A percentile compares a stretch with the other conserved stretches of the same genome.
Evolutionary conservation across 371 early-diverging fungal genomes (phyloP).

Genomic region (Mortierella sp.): DNA sequence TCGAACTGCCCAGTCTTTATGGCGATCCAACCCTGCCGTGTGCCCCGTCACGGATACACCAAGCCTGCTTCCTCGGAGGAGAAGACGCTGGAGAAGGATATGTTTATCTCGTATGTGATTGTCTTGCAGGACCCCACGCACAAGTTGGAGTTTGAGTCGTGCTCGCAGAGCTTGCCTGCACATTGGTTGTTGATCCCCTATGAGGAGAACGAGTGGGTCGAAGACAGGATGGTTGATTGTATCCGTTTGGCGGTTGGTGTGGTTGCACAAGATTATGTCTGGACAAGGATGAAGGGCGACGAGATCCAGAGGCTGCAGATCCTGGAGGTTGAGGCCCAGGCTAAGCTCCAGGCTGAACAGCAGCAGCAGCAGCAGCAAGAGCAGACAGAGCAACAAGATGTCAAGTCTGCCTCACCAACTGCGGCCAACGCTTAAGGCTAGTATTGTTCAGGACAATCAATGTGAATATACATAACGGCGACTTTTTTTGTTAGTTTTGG

Average conservation of each 20-base stretch:
- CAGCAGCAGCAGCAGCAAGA: slow-evolving; percentile 32
- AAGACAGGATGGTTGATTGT: slow-evolving; percentile 72
- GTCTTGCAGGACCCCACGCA: slow-evolving; percentile 74
- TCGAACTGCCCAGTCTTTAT: slow-evolving; percentile 75
- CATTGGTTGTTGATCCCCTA: slow-evolving; percentile 74
- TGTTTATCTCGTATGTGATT: slow-evolving; percentile 66
- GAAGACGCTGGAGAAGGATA: slow-evolving; percentile 41
- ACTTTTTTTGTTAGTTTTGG: not conserved
- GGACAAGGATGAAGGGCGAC: slow-evolving; percentile 72
- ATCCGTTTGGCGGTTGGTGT: slow-evolving; percentile 70
- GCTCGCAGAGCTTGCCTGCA: slow-evolving; percentile 71
- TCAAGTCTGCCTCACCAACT: not conserved
- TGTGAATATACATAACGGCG: not conserved
- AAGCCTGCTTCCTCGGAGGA: slow-evolving; percentile 11
- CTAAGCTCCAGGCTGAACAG: slow-evolving; percentile 30
- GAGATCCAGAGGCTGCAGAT: slow-evolving; percentile 50
- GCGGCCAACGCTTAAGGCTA: not conserved
- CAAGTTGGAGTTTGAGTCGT: slow-evolving; percentile 69
- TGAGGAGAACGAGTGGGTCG: slow-evolving; percentile 80
- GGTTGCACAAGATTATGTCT: slow-evolving; percentile 79
- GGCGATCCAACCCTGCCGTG: slow-evolving; percentile 74
- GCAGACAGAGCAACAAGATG: slow-evolving; percentile 30
- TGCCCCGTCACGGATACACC: slow-evolving; percentile 47
- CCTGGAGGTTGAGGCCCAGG: slow-evolving; percentile 47
- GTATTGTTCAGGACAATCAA: not conserved